Base-by-base conservation (phyloP, 2,329 filamentous ascomycete genomes). In the Tolypocladium inflatum region DNA sequence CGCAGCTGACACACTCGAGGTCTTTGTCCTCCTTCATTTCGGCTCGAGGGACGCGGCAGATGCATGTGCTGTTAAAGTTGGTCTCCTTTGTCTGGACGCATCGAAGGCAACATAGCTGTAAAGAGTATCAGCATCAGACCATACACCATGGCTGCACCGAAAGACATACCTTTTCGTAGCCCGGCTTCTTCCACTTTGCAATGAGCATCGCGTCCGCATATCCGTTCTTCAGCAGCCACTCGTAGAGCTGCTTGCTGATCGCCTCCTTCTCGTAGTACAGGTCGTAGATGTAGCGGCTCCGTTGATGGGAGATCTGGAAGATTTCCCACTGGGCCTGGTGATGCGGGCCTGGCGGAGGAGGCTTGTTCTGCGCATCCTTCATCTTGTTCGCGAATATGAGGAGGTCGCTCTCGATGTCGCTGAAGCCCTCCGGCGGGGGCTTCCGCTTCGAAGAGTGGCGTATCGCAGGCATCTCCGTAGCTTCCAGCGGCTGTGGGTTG, bases 11-110 rank as follows among this genome's bases (percentile, higher is more conserved):
- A 70, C 94, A 99, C 73, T 97, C 88, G 38, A 97, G 87, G 42
- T 90, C 88, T 71, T 94, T 89, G 48, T 91, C 87, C 67, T 96
- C 91, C 74, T 96, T 96, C 69, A 99, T 76, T 72, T 95, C 85
- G 38, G 90, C 87, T 70, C 89, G 88, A 1, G 94, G 94, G 55
- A 99, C 93, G 55, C 94, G 89, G 73, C 94, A 99, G 68, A 99
- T 94, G 72, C 94, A 99, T 1, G 93, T 99, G 63, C 90, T 89
- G 73, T 93, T 94, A 78, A 97, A 99, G 74, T 99, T 99, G 37
- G 94, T 99, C 79, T 99, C 94, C 74, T 97, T 97, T n/a, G 94
- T 97, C 75, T 99, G 94, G 58, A 99, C 93, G 74, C 94, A 99
- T 62, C 92, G 85, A 57, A 97, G 79, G 73, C 94, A 99, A 75